These are phyloP conservation scores for Panicum virgatum DNA, from an alignment of 202 grass and related monocot species.

Conservation along the genomic window DNA sequence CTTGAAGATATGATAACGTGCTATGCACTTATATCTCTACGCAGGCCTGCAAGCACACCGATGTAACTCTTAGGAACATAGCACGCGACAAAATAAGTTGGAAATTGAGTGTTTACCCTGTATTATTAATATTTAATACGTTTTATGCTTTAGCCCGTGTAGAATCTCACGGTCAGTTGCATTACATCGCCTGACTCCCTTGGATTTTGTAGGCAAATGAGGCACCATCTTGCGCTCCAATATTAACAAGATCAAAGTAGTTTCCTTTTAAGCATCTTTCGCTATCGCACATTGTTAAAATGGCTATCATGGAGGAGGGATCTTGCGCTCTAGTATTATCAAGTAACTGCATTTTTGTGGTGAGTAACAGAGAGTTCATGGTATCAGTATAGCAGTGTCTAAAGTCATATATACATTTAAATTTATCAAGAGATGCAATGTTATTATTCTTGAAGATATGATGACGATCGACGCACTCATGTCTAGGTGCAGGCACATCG, in stretches of 20 bases:
- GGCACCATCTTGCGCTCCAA: neutral
- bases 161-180: neutral
- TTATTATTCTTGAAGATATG: neutral
- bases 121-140: neutral
- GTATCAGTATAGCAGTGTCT: neutral
- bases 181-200: no score
- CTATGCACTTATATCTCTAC: neutral
- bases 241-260: neutral
- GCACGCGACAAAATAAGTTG: neutral
- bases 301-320: neutral
- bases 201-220: no score
- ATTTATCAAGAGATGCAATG: neutral
- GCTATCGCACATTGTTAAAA: neutral
- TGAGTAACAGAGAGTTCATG: neutral
- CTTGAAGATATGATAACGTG: conserved; percentile 11
- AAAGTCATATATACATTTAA: neutral
- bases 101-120: neutral
- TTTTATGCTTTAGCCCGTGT: neutral
- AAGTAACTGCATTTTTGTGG: neutral
- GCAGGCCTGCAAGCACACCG: no score
- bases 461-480: neutral
- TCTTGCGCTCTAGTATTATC: neutral
- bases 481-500: neutral
- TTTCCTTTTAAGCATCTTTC: neutral
- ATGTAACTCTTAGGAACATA: neutral